phyloP scores from a whole-genome alignment of 352 stramenopile genomes.

The Phytophthora brassicae region DNA sequence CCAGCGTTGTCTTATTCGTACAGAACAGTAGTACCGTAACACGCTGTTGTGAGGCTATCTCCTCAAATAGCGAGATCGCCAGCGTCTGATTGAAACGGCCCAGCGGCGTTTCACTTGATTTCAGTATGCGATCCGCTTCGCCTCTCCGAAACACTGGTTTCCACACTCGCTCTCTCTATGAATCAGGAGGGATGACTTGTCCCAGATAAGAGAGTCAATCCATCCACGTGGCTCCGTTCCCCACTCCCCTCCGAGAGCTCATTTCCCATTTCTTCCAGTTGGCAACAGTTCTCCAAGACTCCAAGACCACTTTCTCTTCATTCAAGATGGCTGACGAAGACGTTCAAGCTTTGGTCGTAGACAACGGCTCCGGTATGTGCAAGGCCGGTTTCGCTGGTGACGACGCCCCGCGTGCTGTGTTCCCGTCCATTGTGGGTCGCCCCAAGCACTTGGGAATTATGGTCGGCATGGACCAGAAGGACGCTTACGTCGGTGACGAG shows the following conservation, averaged over 20 bases:
- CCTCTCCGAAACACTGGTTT: constrained; percentile 8
- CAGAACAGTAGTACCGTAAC: too few species aligned
- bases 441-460: constrained; percentile 98
- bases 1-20: too few species aligned
- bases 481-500: constrained; percentile 93
- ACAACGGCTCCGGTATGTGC: constrained; percentile 62
- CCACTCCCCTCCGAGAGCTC: constrained; percentile 2
- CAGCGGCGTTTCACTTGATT: constrained; percentile 16
- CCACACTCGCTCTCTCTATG: not conserved
- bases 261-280: constrained; percentile 37
- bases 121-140: constrained; percentile 23
- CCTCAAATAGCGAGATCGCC: constrained; percentile 4
- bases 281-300: constrained; percentile 28
- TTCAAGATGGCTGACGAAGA: constrained; percentile 63
- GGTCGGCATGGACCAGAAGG: constrained; percentile 97
- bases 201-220: too few species aligned
- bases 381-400: constrained; percentile 76
- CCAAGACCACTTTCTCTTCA: not conserved
- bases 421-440: constrained; percentile 72
- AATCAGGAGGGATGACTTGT: constrained; percentile 18
- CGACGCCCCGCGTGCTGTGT: constrained; percentile 69
- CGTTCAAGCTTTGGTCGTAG: constrained; percentile 45
- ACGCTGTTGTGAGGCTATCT: constrained; percentile 9
- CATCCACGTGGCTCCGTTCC: constrained; percentile 16
- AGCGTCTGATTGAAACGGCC: constrained; percentile 25